These are phyloP conservation scores for Hermanozyma aechmeae DNA, from an alignment of 805 yeast genomes.

Conservation along the genomic window DNA sequence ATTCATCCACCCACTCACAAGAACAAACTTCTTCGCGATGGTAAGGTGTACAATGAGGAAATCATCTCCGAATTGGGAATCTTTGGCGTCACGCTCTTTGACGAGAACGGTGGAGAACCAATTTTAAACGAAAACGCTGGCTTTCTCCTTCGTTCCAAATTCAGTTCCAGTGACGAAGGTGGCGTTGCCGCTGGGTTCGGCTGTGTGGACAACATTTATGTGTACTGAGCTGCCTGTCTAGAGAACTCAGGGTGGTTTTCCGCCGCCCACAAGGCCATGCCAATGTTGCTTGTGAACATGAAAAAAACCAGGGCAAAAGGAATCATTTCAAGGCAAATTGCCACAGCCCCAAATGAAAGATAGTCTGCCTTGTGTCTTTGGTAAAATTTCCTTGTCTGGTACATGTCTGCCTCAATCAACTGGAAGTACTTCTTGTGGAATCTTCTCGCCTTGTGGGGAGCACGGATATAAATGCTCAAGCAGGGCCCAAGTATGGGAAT, in stretches of 20 bases:
- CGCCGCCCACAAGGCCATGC: constrained; percentile 59
- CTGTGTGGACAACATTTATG: constrained; percentile 77
- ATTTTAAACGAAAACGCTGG: constrained; percentile 66
- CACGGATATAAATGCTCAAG: constrained; percentile 38
- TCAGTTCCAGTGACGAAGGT: constrained; percentile 85
- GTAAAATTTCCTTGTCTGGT: constrained; percentile 32
- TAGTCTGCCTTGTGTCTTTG: constrained; percentile 29
- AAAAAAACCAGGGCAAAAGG: constrained; percentile 48
- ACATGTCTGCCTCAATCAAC: constrained; percentile 39
- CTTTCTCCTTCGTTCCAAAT: constrained; percentile 61
- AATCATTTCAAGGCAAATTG: constrained; percentile 41
- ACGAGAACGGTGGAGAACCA: constrained; percentile 50
- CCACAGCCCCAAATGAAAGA: constrained; percentile 41
- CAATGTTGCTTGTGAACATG: constrained; percentile 48
- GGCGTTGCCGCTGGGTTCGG: constrained; percentile 99
- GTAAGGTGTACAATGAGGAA: constrained; percentile 55
- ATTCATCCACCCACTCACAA: constrained; percentile 65
- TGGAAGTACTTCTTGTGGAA: constrained; percentile 50
- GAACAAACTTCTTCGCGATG: constrained; percentile 66
- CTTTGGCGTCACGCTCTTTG: constrained; percentile 75
- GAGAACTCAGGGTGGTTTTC: constrained; percentile 13
- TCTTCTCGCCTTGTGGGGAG: constrained; percentile 44
- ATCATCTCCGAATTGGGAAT: constrained; percentile 87
- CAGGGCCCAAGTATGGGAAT: constrained; percentile 58
- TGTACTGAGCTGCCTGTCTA: constrained; percentile 21